Evolutionary conservation across 2,329 filamentous ascomycete species (phyloP).

Genomic region (Pseudogymnoascus sp.): DNA sequence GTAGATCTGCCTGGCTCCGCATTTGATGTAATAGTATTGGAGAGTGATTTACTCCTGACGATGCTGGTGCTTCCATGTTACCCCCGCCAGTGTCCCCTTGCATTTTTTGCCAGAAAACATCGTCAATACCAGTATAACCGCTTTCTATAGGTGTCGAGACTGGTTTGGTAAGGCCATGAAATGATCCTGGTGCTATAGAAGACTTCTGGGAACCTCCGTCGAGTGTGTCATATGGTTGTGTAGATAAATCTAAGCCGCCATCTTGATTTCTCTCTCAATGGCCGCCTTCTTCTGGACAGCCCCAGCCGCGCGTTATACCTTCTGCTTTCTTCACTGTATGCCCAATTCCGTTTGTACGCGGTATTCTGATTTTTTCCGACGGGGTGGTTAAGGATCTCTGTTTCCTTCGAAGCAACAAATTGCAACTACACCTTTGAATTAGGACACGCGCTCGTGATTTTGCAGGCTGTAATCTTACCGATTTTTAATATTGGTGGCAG

Average conservation of each 20-base stretch:
- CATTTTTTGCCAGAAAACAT: background rate
- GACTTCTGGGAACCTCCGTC: background rate
- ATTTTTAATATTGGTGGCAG: background rate
- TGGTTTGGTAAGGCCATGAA: background rate
- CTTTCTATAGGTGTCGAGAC: background rate
- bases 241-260: background rate
- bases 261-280: background rate
- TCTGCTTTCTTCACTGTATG: background rate
- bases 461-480: background rate
- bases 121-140: background rate
- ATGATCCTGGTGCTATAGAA: background rate
- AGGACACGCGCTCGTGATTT: background rate
- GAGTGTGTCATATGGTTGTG: background rate
- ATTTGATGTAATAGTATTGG: background rate
- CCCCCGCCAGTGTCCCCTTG: background rate
- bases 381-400: background rate
- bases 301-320: background rate
- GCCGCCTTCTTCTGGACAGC: background rate
- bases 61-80: background rate
- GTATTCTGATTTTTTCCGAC: background rate
- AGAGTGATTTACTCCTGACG: background rate
- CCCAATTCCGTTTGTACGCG: background rate
- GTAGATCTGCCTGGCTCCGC: background rate
- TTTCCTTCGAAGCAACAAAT: background rate
- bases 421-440: background rate